These are phyloP conservation scores for Clavariopsis aquatica DNA, from an alignment of 495 filamentous ascomycete genomes.

Conservation along the genomic window DNA sequence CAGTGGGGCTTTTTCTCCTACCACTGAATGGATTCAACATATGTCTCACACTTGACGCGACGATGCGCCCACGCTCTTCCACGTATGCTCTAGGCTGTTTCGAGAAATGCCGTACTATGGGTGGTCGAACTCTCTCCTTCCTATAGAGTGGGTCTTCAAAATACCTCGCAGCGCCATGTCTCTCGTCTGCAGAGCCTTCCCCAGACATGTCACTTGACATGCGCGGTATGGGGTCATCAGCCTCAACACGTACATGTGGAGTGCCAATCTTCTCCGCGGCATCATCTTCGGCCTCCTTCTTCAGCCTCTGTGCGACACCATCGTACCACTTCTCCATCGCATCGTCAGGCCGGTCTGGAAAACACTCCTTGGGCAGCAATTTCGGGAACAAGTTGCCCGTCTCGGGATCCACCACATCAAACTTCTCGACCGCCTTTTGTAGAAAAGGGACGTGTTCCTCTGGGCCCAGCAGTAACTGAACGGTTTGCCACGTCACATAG, in stretches of 20 bases:
- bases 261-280: slow-evolving; percentile 20
- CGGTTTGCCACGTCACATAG: slow-evolving; percentile 91
- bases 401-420: slow-evolving; percentile 71
- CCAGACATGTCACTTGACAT: slow-evolving; percentile 39
- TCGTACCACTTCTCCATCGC: slow-evolving; percentile 86
- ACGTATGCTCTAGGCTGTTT: slow-evolving; percentile 34
- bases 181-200: slow-evolving; percentile 40
- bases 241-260: slow-evolving; percentile 31
- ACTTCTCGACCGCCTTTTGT: slow-evolving; percentile 75
- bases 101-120: slow-evolving; percentile 40
- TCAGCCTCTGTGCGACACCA: slow-evolving; percentile 59
- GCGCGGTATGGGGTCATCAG: slow-evolving; percentile 23
- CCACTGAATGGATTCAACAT: slow-evolving; percentile 31
- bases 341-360: slow-evolving; percentile 72
- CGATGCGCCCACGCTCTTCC: slow-evolving; percentile 40
- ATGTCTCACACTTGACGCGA: slow-evolving; percentile 40
- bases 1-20: slow-evolving; percentile 24
- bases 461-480: slow-evolving; percentile 85
- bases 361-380: slow-evolving; percentile 70
- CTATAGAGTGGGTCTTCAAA: slow-evolving; percentile 47
- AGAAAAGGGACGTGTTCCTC: slow-evolving; percentile 83
- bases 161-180: slow-evolving; percentile 43
- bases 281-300: slow-evolving; percentile 42
- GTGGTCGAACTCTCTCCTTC: slow-evolving; percentile 40
- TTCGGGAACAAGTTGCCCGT: slow-evolving; percentile 73